A percentile compares a stretch with the other conserved stretches of the same genome.
Conservation (phyloP, 2,329 filamentous ascomycete species). For the Anisogramma anomala region DNA sequence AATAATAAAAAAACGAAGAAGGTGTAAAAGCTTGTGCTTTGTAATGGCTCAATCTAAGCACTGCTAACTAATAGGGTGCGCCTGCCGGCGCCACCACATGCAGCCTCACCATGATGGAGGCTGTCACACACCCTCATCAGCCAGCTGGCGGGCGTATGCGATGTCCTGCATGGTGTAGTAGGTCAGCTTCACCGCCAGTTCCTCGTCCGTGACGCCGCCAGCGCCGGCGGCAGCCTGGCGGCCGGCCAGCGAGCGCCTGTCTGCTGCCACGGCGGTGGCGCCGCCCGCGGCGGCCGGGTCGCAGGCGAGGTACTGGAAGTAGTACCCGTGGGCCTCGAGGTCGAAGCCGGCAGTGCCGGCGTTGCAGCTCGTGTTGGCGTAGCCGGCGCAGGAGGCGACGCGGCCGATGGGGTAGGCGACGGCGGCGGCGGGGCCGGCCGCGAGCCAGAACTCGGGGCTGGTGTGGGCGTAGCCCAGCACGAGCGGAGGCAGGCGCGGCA, state of each 20-base stretch:
- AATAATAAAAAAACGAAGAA: too few relatives aligned
- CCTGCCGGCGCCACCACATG: too few relatives aligned
- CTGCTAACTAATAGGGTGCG: too few relatives aligned
- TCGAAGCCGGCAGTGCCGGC: slow-evolving; percentile 35
- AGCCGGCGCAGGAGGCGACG: slow-evolving; percentile 37
- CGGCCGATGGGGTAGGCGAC: slow-evolving; percentile 28
- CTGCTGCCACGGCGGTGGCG: slow-evolving; percentile 12
- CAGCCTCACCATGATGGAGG: too few relatives aligned
- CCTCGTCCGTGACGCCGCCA: slow-evolving; percentile 22
- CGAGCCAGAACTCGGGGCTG: slow-evolving; percentile 59
- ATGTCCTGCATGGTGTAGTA: slow-evolving; percentile 17
- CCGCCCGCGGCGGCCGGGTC: slow-evolving; percentile 21
- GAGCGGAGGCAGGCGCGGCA: slow-evolving; percentile 55
- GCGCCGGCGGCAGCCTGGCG: too few relatives aligned
- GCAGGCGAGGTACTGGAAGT: slow-evolving; percentile 32
- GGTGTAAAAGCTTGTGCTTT: too few relatives aligned
- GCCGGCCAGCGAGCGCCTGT: too few relatives aligned
- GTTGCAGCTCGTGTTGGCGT: slow-evolving; percentile 38
- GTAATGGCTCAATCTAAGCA: too few relatives aligned
- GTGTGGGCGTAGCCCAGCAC: slow-evolving; percentile 52
- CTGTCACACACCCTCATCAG: too few relatives aligned
- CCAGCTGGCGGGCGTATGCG: slow-evolving; percentile 5
- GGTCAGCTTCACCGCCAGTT: slow-evolving; percentile 29
- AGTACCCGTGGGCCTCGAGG: slow-evolving; percentile 34
- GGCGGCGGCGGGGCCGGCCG: slow-evolving; percentile 23